A percentile compares a stretch with the other conserved stretches of the same genome.
Conservation (phyloP, 140 eudicot species). For the Ambrosia hybrid region DNA sequence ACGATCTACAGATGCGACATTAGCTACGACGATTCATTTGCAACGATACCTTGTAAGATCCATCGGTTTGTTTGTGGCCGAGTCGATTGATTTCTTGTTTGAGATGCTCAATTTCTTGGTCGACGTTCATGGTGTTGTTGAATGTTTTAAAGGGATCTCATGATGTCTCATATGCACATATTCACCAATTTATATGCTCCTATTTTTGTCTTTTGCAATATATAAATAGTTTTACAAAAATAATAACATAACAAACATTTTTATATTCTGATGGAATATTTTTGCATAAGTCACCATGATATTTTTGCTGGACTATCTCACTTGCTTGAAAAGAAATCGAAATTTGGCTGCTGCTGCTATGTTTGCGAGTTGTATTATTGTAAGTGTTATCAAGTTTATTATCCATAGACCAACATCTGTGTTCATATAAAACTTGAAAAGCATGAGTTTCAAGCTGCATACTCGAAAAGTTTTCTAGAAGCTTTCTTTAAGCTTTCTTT, state of each 20-base stretch:
- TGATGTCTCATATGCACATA: conserved; percentile 10
- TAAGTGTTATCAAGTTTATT: too few species aligned
- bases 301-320: too few species aligned
- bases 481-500: too few species aligned
- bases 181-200: conserved; percentile 14
- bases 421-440: too few species aligned
- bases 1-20: not conserved
- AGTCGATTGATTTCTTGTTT: conserved; percentile 89
- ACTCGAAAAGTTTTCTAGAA: too few species aligned
- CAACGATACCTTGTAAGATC: conserved; percentile 74
- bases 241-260: not conserved
- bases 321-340: too few species aligned
- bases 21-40: not conserved
- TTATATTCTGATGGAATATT: too few species aligned
- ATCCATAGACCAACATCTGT: too few species aligned
- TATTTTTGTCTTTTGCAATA: conserved; percentile 1
- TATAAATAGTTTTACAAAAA: not conserved
- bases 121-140: conserved; percentile 73
- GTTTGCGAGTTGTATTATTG: too few species aligned
- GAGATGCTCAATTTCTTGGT: conserved; percentile 82
- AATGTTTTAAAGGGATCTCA: conserved; percentile 19
- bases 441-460: too few species aligned
- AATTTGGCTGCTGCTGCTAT: too few species aligned
- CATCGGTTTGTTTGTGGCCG: conserved; percentile 75
- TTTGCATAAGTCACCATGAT: too few species aligned